Conservation (phyloP, 1,284 basidiomycete genomes). For the Microbotryum intermedium region DNA sequence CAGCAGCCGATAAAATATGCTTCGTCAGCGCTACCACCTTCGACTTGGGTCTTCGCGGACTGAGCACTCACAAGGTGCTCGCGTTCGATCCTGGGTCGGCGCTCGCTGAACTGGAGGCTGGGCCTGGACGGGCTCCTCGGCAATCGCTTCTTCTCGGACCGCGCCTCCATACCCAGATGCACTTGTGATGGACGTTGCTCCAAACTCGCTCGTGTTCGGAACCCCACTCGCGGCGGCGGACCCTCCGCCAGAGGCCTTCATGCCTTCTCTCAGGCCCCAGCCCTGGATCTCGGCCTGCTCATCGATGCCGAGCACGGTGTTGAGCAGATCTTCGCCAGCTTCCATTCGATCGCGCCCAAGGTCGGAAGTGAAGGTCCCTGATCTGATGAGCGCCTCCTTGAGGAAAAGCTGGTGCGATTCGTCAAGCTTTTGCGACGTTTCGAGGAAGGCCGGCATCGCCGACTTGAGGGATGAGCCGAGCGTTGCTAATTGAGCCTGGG, state of each 20-base stretch:
- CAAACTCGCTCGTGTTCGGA: constrained; percentile 15
- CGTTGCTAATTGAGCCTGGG: constrained; percentile 19
- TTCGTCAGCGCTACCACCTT: not conserved
- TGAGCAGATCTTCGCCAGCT: constrained; percentile 34
- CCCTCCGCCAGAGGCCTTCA: constrained; percentile 2
- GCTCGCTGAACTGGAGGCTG: not conserved
- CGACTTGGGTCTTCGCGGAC: not conserved
- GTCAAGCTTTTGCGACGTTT: constrained; percentile 36
- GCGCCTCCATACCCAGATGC: no score
- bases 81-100: not conserved
- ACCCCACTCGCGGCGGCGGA: not conserved
- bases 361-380: constrained; percentile 34
- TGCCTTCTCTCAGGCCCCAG: constrained; percentile 23
- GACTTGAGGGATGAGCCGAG: constrained; percentile 25
- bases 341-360: constrained; percentile 37
- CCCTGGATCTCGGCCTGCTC: constrained; percentile 15
- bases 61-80: not conserved
- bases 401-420: constrained; percentile 35
- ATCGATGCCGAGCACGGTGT: constrained; percentile 26
- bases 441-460: constrained; percentile 33
- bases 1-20: not conserved
- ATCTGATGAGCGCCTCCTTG: constrained; percentile 34
- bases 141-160: constrained; percentile 1
- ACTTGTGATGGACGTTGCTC: not conserved
- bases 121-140: not conserved